Conservation (phyloP, 306 rosid species). For the Dalbergia cochinchinensis region DNA sequence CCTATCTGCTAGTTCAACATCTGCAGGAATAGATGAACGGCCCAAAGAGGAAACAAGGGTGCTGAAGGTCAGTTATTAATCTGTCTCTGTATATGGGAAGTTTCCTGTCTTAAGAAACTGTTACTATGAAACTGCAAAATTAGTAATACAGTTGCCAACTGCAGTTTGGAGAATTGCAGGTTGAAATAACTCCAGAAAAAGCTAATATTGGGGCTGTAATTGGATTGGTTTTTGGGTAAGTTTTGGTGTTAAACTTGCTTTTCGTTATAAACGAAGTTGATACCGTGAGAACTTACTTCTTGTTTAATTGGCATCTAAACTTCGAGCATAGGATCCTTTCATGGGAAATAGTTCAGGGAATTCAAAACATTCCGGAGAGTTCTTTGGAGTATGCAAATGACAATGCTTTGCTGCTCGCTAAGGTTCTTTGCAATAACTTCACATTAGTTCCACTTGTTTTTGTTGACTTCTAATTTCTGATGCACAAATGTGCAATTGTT, state of each 20-base stretch:
- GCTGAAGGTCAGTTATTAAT: conserved; percentile 67
- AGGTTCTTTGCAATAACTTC: conserved; percentile 63
- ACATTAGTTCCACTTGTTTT: conserved; percentile 7
- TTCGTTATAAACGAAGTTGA: conserved; percentile 24
- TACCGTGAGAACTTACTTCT: conserved; percentile 9
- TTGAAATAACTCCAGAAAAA: conserved; percentile 79
- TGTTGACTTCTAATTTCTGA: conserved; percentile 32
- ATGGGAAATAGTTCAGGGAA: conserved; percentile 83
- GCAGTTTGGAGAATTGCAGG: conserved; percentile 95
- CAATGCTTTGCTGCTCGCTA: conserved; percentile 83
- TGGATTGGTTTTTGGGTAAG: conserved; percentile 74
- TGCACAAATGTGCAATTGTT: conserved; percentile 29
- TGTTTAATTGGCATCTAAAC: conserved; percentile 24
- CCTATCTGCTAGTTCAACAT: conserved; percentile 64
- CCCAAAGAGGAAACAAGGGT: conserved; percentile 67
- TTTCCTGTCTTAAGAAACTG: conserved; percentile 25
- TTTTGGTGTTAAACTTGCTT: conserved; percentile 20
- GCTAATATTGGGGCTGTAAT: conserved; percentile 80
- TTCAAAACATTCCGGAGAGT: conserved; percentile 78
- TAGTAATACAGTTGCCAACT: conserved; percentile 44
- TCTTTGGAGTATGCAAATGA: conserved; percentile 87
- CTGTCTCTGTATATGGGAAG: conserved; percentile 37
- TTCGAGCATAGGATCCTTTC: conserved; percentile 71
- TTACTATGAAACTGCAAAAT: conserved; percentile 31
- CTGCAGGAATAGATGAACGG: conserved; percentile 57